These are phyloP conservation scores for Didymella pomorum DNA, from an alignment of 2,329 filamentous ascomycete species.

Conservation along the genomic window DNA sequence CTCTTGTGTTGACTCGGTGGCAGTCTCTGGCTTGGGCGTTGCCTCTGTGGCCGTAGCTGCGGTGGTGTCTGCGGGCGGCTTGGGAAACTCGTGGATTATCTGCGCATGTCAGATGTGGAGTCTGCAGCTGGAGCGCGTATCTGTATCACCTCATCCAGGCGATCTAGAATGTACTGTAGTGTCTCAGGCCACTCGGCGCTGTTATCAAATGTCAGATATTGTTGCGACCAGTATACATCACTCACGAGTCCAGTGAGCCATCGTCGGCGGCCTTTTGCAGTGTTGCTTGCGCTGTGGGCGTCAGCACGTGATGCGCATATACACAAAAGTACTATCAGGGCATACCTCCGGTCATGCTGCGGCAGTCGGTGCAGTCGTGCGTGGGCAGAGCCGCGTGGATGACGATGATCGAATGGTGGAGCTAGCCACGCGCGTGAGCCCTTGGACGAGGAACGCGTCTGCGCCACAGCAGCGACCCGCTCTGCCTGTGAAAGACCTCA, in stretches of 20 bases:
- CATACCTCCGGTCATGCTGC: not conserved
- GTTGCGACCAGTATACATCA: slow-evolving; percentile 13
- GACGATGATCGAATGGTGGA: slow-evolving; percentile 12
- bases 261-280: slow-evolving; percentile 65
- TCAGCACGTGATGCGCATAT: slow-evolving; percentile 26
- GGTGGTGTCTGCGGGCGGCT: slow-evolving; percentile 59
- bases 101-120: slow-evolving; percentile 46
- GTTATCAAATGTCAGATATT: slow-evolving; percentile 29
- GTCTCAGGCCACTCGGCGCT: slow-evolving; percentile 75
- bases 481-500: no score
- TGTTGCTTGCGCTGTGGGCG: slow-evolving; percentile 55
- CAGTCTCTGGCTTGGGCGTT: slow-evolving; percentile 6
- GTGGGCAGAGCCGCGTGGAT: slow-evolving; percentile 6
- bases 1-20: slow-evolving; percentile 43
- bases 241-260: slow-evolving; percentile 67
- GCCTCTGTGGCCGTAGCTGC: slow-evolving; percentile 58
- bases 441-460: not conserved
- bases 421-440: no score
- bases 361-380: not conserved
- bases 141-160: slow-evolving; percentile 68
- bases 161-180: slow-evolving; percentile 69
- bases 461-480: not conserved
- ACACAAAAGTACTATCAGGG: no score
- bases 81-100: slow-evolving; percentile 81
- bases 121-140: not conserved